phyloP scores from a whole-genome alignment of 163 green algal genomes.

The Trebouxiophyceae sp. region DNA sequence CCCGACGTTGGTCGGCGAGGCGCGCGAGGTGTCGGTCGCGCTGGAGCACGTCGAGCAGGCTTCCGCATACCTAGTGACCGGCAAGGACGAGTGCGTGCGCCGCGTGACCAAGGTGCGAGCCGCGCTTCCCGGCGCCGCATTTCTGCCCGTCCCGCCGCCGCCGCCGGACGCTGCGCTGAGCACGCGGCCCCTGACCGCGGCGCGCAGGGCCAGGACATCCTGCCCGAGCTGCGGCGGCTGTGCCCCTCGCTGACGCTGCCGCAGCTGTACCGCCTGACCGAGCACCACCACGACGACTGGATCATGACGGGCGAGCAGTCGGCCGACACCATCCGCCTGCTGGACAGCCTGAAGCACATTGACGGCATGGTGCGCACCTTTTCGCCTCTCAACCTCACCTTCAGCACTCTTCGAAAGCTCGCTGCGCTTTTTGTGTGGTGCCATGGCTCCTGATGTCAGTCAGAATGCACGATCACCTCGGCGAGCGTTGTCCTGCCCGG shows the following conservation, averaged over 20 bases:
- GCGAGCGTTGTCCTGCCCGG: too few relatives aligned
- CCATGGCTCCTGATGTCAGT: too few relatives aligned
- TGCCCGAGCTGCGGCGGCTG: slow-evolving; percentile 57
- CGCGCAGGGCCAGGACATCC: slow-evolving; percentile 67
- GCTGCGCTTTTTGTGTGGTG: too few relatives aligned
- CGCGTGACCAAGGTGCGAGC: slow-evolving; percentile 24
- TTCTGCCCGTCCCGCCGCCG: too few relatives aligned
- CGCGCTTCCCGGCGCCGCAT: background rate
- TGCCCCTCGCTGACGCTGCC: slow-evolving; percentile 86
- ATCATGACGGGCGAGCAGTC: slow-evolving; percentile 21
- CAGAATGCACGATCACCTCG: too few relatives aligned
- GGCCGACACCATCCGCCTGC: slow-evolving; percentile 32
- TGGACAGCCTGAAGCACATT: slow-evolving; percentile 37
- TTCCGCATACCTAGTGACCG: slow-evolving; percentile 33
- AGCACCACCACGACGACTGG: slow-evolving; percentile 62
- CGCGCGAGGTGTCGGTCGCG: slow-evolving; percentile 20
- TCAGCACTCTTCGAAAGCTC: too few relatives aligned
- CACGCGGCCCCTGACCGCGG: too few relatives aligned
- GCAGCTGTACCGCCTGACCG: slow-evolving; percentile 48
- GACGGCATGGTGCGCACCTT: too few relatives aligned
- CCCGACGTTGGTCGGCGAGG: slow-evolving; percentile 18
- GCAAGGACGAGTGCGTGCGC: slow-evolving; percentile 43
- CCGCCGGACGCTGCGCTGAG: too few relatives aligned
- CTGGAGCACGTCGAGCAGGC: slow-evolving; percentile 36
- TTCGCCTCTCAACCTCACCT: too few relatives aligned